These are phyloP conservation scores for Trypanosoma theileri DNA, from an alignment of 208 protist genomes.

Conservation along the genomic window DNA sequence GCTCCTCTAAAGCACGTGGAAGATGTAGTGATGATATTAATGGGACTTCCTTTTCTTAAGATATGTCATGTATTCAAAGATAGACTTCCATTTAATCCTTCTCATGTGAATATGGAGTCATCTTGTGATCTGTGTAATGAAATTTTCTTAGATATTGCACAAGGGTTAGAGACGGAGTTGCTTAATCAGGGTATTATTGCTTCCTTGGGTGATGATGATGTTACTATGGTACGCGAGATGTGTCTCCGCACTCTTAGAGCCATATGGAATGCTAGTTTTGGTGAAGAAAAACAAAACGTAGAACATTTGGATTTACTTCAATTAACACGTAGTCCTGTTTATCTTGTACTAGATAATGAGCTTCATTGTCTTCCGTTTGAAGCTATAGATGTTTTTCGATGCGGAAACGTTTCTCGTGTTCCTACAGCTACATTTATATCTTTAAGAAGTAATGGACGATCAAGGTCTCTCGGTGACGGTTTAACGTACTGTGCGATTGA, in stretches of 20 bases:
- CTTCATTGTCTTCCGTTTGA: constrained; percentile 71
- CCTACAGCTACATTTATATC: constrained; percentile 25
- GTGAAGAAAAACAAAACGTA: background rate
- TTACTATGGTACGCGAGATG: constrained; percentile 18
- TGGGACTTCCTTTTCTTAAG: constrained; percentile 19
- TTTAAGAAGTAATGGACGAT: background rate
- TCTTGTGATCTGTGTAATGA: constrained; percentile 17
- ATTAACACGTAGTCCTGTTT: constrained; percentile 58
- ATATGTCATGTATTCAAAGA: background rate
- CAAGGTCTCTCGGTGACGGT: background rate
- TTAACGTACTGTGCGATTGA: constrained; percentile 22
- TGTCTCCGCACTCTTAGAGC: constrained; percentile 15
- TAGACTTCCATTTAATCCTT: constrained; percentile 18
- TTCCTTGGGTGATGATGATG: constrained; percentile 18
- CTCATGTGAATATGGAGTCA: background rate
- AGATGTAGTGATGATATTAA: constrained; percentile 20
- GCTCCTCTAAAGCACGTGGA: constrained; percentile 4
- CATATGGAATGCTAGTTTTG: background rate
- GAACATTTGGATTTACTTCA: constrained; percentile 45
- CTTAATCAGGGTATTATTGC: constrained; percentile 15
- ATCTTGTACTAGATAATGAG: constrained; percentile 47
- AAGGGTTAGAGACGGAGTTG: constrained; percentile 27
- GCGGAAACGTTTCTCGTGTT: constrained; percentile 50
- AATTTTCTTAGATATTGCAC: constrained; percentile 3
- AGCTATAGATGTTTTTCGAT: constrained; percentile 43